These are phyloP conservation scores for Gossypium sturtianum DNA, from an alignment of 345 rosid species.

Conservation along the genomic window DNA sequence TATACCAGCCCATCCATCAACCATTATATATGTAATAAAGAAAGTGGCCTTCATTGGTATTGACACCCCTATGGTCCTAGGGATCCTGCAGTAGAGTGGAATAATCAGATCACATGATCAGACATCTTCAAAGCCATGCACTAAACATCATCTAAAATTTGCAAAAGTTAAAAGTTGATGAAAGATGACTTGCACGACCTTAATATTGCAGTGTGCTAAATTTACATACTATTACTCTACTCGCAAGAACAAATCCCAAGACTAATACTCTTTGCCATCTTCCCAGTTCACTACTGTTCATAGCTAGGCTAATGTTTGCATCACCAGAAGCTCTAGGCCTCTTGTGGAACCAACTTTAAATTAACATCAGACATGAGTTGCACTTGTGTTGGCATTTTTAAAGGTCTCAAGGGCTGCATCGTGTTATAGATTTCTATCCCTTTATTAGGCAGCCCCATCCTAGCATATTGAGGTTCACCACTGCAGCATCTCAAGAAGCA, in stretches of 20 bases:
- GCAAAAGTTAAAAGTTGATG: background rate
- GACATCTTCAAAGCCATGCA: background rate
- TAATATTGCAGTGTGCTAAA: background rate
- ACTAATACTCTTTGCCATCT: background rate
- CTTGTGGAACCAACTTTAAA: background rate
- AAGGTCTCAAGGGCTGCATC: background rate
- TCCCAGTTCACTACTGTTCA: background rate
- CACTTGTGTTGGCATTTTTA: background rate
- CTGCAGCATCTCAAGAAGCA: background rate
- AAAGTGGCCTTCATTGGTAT: conserved; percentile 99
- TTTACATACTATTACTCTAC: background rate
- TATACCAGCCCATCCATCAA: conserved; percentile 99
- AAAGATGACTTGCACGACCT: background rate
- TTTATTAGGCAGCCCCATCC: background rate
- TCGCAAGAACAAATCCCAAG: background rate
- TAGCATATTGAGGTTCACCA: background rate
- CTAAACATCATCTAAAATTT: background rate
- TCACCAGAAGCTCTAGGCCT: background rate
- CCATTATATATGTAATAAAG: conserved; percentile 89
- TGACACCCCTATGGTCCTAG: conserved; percentile 90
- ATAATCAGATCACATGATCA: background rate
- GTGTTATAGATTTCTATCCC: background rate
- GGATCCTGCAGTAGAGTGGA: conserved; percentile 57
- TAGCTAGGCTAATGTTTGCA: background rate
- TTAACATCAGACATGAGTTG: background rate